phyloP scores from a whole-genome alignment of 768 basidiomycete species.

The Lactarius indigo region DNA sequence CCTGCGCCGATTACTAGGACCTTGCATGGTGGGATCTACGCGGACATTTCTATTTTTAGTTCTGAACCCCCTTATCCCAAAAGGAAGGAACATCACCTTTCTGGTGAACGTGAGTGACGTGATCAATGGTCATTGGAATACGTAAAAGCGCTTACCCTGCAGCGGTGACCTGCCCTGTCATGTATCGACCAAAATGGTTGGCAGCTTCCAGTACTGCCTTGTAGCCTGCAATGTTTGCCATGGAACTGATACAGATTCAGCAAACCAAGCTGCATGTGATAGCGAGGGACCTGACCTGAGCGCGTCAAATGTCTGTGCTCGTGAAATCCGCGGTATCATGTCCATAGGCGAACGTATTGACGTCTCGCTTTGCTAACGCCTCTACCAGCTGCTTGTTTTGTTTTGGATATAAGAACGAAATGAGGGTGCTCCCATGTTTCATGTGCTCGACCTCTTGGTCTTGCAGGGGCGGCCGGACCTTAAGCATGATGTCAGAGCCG shows the following conservation, averaged over 20 bases:
- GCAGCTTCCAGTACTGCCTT: constrained; percentile 90
- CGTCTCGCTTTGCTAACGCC: constrained; percentile 57
- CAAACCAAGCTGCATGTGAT: not conserved
- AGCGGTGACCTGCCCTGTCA: constrained; percentile 89
- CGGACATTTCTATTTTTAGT: constrained; percentile 4
- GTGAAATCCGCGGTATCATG: constrained; percentile 86
- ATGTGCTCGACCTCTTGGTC: constrained; percentile 58
- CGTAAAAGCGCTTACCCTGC: constrained; percentile 59
- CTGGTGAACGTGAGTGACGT: constrained; percentile 29
- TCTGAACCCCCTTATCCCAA: not conserved
- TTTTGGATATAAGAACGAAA: constrained; percentile 80
- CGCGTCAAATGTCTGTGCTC: constrained; percentile 88
- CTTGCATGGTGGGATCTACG: constrained; percentile 80
- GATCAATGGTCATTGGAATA: not conserved
- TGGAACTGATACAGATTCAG: constrained; percentile 55
- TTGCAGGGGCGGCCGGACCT: constrained; percentile 74
- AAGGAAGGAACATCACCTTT: constrained; percentile 36
- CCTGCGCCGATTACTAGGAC: constrained; percentile 86
- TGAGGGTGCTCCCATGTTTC: constrained; percentile 73
- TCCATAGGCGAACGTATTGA: constrained; percentile 88
- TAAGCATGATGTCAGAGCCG: constrained; percentile 73
- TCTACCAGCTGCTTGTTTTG: constrained; percentile 78
- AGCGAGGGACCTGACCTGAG: constrained; percentile 51
- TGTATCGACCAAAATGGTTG: constrained; percentile 83
- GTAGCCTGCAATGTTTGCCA: constrained; percentile 94